Base-by-base conservation (phyloP, 148 eudicot genomes). In the Gaultheria prostrata region DNA sequence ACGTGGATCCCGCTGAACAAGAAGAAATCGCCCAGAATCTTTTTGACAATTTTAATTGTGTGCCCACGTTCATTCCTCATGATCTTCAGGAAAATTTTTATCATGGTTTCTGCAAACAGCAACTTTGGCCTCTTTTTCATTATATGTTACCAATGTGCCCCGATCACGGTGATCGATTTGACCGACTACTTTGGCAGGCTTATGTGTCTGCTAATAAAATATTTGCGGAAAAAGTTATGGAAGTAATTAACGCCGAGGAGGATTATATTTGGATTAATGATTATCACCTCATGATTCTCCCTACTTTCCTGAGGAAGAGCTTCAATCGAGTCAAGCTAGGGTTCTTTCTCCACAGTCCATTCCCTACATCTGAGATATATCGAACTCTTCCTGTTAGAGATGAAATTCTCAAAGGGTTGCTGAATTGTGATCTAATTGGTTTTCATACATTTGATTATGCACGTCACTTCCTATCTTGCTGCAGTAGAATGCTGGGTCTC, bases 371-470 rank as follows among this genome's bases (percentile, higher is more conserved):
- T 30, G 96, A 93, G 83, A 92, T 93, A 77, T 93, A 92, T 69
- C 90, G 94, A 76, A 92, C 92, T 65, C 87, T 93, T 77, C 97
- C 94, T 8, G 97, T 93, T 28, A 90, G 97, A 80, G 92, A 92
- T 80, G 94, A 92, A 79, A 91, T 92, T 80, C 87, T 93, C 61
- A 90, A 91, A 85, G 94, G 94, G 65, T 85, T 93, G 33, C 85
- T 93, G 51, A 92, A 92, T 50, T 92, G 91, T 80, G 97, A 93
- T 85, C 88, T 93, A 32, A 86, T 93, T 65, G 94, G 96, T 28
- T 93, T 93, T 74, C 96, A 93, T 43, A 93, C 96, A 70, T 93
- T 93, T 86, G 96, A 93, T 74, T 93, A 93, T 85, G 96, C 94
- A 10, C 88, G 94, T 28, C 95, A 93, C 82, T 93, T 93, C 74